phyloP scores from a whole-genome alignment of 176 grass and related monocot species.

The Tuctoria greenei region DNA sequence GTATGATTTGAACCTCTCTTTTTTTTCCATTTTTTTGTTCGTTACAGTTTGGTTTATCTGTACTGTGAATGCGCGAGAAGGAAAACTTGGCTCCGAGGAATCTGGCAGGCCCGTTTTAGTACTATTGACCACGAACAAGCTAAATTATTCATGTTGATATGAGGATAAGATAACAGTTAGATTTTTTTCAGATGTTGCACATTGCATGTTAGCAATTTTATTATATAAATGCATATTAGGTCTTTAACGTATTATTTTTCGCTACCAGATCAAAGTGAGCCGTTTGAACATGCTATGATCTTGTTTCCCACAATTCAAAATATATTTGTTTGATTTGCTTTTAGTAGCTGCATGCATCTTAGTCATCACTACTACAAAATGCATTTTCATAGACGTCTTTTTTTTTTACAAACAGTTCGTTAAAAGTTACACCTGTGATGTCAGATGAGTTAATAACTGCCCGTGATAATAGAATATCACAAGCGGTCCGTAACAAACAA shows the following conservation, averaged over 20 bases:
- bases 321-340: no score
- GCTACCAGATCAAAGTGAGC: neutral
- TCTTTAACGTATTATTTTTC: neutral
- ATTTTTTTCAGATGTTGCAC: neutral
- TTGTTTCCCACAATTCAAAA: neutral
- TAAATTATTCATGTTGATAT: neutral
- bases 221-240: neutral
- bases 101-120: neutral
- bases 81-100: neutral
- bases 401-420: no score
- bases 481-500: no score
- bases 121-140: neutral
- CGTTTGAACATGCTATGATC: neutral
- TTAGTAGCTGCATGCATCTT: no score
- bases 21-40: neutral
- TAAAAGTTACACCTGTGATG: no score
- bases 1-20: neutral
- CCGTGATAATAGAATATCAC: no score
- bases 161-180: neutral
- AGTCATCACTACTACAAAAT: no score
- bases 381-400: no score
- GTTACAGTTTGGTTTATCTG: neutral
- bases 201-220: neutral
- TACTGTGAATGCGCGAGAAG: neutral
- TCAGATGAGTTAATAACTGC: no score